Conservation (phyloP, 2,329 filamentous ascomycete genomes). For the Coniosporium tulheliwenetii region DNA sequence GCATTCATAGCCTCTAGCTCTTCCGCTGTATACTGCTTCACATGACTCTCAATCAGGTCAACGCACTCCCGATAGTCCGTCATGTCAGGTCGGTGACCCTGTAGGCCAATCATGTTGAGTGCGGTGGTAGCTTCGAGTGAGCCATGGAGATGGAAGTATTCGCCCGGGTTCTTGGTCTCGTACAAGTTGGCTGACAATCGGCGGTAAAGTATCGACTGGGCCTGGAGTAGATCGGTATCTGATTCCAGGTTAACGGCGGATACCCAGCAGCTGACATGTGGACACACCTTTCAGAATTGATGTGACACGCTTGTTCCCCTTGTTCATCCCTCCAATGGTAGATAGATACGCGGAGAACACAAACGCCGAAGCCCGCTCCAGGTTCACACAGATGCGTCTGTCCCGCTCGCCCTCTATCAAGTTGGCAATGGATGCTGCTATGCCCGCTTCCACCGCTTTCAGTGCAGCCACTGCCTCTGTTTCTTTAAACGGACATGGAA, state of each 20-base stretch:
- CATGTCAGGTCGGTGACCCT: conserved; percentile 25
- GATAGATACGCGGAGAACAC: conserved; percentile 43
- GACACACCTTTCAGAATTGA: conserved; percentile 24
- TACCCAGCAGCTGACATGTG: background rate
- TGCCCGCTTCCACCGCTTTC: conserved; percentile 43
- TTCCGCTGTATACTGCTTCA: conserved; percentile 20
- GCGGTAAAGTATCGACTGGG: conserved; percentile 56
- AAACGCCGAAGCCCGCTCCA: conserved; percentile 39
- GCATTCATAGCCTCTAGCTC: conserved; percentile 26
- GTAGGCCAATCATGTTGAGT: conserved; percentile 17
- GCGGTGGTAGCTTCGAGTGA: conserved; percentile 29
- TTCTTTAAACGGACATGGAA: conserved; percentile 33
- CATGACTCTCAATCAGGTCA: conserved; percentile 24
- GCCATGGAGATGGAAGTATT: conserved; percentile 33
- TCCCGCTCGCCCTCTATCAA: conserved; percentile 29
- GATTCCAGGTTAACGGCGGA: conserved; percentile 3
- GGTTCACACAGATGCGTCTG: conserved; percentile 32
- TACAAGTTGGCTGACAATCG: conserved; percentile 44
- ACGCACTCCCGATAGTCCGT: conserved; percentile 29
- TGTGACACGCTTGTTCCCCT: conserved; percentile 31
- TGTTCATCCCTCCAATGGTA: conserved; percentile 37
- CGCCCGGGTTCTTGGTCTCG: conserved; percentile 32
- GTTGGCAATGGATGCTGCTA: conserved; percentile 44
- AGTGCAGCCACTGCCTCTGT: conserved; percentile 38
- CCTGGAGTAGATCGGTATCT: conserved; percentile 58